Base-by-base conservation (phyloP, 192 early-diverging fungal genomes). In the Coemansia sp. region DNA sequence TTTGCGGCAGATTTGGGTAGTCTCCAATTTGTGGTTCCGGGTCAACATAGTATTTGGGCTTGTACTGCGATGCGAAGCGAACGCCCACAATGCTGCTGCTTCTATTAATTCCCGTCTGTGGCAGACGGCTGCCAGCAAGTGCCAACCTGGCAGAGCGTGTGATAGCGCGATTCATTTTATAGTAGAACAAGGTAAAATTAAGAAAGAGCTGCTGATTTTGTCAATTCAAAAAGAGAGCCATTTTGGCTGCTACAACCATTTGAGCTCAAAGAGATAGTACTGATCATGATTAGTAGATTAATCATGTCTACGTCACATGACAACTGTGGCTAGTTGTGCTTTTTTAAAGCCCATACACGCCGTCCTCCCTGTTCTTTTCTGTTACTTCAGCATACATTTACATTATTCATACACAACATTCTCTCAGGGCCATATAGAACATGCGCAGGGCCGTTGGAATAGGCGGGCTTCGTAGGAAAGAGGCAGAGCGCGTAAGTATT, bases 21-120 rank as follows among this genome's bases (percentile, higher is more conserved):
- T 85, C 83, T 42, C 88, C 88, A 52, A 88, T 88, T 70, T 88
- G 88, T 23, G 88, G 85, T 41, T 91, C 86, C 10, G 79, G 79
- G 51, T 81, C 79, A 19, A 66, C 33, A 39, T 78, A 78, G 43
- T 59, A 38, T 44, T 64, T 61, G 41, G 60, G 18, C 59, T 78
- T 78, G 65, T 69, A 62, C 47, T 59, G 65, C 17, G 69, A 64
- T 8, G 57, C 33, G 14, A 67, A 67, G 22, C 64, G 57, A 9
- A 60, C 34, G 4, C 55, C 40, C 13, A 46, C 18, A 19, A 18
- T 45, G 22, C 42, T 14, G 10, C 8, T 14, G 42, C 15, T 37
- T 9, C 39, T 37, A 15, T 23, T 57, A 41, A 51, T 38, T 18
- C 17, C 30, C 15, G 18, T 46, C 48, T 27, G 21, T 23, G 48